Percentiles rank a stretch among this genome's conserved stretches.
These are phyloP conservation scores for Mrakia gelida DNA, from an alignment of 768 basidiomycete species.

Conservation along the genomic window DNA sequence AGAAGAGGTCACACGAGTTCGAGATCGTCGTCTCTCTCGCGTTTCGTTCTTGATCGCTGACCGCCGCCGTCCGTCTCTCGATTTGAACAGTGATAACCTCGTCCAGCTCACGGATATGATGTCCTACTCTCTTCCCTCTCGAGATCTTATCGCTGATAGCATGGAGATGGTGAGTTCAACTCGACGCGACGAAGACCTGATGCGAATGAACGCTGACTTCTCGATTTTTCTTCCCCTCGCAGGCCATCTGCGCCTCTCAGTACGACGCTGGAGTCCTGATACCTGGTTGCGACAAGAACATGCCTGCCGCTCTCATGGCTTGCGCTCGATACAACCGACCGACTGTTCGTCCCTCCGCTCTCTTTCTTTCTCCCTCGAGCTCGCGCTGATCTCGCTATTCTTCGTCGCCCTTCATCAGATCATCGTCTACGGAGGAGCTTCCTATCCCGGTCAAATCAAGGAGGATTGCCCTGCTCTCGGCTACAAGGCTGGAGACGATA, in stretches of 20 bases:
- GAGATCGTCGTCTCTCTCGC: too few species aligned
- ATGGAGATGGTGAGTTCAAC: constrained; percentile 64
- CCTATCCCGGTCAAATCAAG: constrained; percentile 1
- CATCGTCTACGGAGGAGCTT: constrained; percentile 7
- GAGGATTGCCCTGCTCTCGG: constrained; percentile 50
- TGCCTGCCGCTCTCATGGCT: constrained; percentile 42
- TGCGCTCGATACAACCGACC: constrained; percentile 34
- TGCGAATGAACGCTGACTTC: background rate
- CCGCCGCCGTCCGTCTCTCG: background rate
- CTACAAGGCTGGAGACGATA: constrained; percentile 69
- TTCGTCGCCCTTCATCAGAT: background rate
- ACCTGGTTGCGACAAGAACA: constrained; percentile 38
- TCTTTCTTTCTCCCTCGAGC: background rate
- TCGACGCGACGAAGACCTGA: too few species aligned
- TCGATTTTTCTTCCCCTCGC: background rate
- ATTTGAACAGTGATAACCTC: constrained; percentile 68
- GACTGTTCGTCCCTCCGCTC: background rate
- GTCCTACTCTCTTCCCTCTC: constrained; percentile 65
- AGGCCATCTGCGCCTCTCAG: constrained; percentile 9
- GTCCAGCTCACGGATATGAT: constrained; percentile 84
- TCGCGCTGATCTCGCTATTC: background rate
- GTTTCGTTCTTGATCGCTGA: too few species aligned
- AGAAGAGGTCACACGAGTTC: background rate
- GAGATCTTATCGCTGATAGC: constrained; percentile 84
- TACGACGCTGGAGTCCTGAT: constrained; percentile 38